Evolutionary conservation across 768 basidiomycete species (phyloP).

Genomic region (Asterophora parasitica): DNA sequence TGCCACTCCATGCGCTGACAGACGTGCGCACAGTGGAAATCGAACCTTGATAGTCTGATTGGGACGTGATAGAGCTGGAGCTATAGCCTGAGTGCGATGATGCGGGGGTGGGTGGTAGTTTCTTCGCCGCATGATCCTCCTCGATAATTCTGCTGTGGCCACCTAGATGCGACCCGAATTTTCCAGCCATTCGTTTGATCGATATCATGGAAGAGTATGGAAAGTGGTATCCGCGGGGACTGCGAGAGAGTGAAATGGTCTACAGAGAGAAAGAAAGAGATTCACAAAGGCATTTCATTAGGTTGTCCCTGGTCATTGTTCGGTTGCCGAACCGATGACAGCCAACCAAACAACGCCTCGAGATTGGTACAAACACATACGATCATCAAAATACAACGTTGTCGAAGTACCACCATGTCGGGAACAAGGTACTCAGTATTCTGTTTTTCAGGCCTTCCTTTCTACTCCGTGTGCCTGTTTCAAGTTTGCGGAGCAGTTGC

Average conservation of each 20-base stretch:
- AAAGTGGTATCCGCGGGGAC: background rate
- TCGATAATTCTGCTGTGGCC: slow-evolving; percentile 19
- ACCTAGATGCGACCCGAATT: slow-evolving; percentile 37
- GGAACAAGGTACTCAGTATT: slow-evolving; percentile 22
- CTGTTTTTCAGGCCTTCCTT: background rate
- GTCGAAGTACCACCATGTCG: slow-evolving; percentile 10
- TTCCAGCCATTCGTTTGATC: slow-evolving; percentile 51
- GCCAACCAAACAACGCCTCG: slow-evolving; percentile 14
- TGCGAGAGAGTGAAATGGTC: slow-evolving; percentile 6
- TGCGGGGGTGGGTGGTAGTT: slow-evolving; percentile 24
- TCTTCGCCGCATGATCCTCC: slow-evolving; percentile 19
- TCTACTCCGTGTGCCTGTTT: slow-evolving; percentile 2
- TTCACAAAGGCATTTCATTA: slow-evolving; percentile 14
- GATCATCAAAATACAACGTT: slow-evolving; percentile 16
- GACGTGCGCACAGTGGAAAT: slow-evolving; percentile 69
- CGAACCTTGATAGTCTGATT: slow-evolving; percentile 57
- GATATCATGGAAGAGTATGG: slow-evolving; percentile 17
- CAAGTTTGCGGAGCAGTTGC: background rate
- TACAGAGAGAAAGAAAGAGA: slow-evolving; percentile 7
- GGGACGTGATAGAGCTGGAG: slow-evolving; percentile 24
- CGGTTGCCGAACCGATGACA: slow-evolving; percentile 12
- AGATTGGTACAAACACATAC: slow-evolving; percentile 12
- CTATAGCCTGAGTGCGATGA: slow-evolving; percentile 29
- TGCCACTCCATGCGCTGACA: slow-evolving; percentile 41
- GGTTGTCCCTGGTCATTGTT: slow-evolving; percentile 24